Conservation (phyloP, 106 monocot species). For the Gastrodia elata region DNA sequence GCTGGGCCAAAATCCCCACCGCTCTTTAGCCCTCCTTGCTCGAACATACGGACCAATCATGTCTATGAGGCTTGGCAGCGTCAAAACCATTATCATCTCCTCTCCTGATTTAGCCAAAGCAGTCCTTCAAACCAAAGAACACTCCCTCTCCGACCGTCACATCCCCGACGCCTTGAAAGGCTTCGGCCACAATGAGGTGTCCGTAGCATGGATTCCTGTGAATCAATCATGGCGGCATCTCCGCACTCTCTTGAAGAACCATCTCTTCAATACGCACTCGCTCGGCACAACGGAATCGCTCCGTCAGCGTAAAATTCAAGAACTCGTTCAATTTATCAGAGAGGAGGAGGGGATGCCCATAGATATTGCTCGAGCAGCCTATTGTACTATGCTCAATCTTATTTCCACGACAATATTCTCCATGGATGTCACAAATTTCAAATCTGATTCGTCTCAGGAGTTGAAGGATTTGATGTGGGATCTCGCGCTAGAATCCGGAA, state of each 20-base stretch:
- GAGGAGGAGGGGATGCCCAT: neutral
- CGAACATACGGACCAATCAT: slow-evolving; percentile 17
- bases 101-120: slow-evolving; percentile 12
- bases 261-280: neutral
- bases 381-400: slow-evolving; percentile 16
- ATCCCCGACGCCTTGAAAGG: neutral
- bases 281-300: slow-evolving; percentile 1
- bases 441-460: slow-evolving; percentile 9
- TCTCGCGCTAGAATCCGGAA: slow-evolving; percentile 10
- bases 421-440: slow-evolving; percentile 4
- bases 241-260: neutral
- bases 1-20: too few species aligned
- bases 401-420: slow-evolving; percentile 22
- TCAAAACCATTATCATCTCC: slow-evolving; percentile 17
- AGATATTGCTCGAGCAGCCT: slow-evolving; percentile 11
- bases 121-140: slow-evolving; percentile 20
- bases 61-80: slow-evolving; percentile 21
- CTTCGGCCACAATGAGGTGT: neutral
- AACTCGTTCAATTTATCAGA: neutral
- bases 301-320: neutral
- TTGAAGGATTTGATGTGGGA: slow-evolving; percentile 12
- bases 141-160: slow-evolving; percentile 17
- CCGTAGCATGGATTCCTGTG: neutral
- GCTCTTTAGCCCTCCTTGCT: slow-evolving; percentile 6
- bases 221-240: neutral